Base-by-base conservation (phyloP, 805 yeast genomes). In the Suhomyces emberorum region DNA sequence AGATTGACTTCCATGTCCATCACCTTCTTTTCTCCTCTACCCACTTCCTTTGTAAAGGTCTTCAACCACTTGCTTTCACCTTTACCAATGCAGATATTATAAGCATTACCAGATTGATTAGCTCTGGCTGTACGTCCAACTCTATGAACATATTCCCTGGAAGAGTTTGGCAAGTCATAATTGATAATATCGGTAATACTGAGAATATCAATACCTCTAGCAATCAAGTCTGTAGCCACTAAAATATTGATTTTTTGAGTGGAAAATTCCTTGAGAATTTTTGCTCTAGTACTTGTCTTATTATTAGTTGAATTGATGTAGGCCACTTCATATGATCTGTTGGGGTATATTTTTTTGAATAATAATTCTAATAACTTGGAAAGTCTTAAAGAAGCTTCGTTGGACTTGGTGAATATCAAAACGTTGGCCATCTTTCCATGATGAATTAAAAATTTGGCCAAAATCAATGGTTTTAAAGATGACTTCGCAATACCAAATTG, bases 41-140 rank as follows among this genome's bases (percentile, higher is more conserved):
- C 77, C 26, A 84, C 72, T 28, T 74, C 79, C 30, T 63, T 61
- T 49, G 70, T 70, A 20, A 73, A 49, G 37, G 60, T 71, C 34
- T 67, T 66, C 41, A 72, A 71, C 83, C 86, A 83, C 46, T 72
- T 79, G 34, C 66, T 70, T 49, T 93, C 98, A 35, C 88, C 89
- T 37, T 76, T 77, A 19, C 95, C 95, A 40, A 79, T 70, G n/a
- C 81, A 69, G 17, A 91, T 57, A 31, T 79, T 83, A 55, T 80
- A 75, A 0, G 96, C 95, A 24, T 66, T 63, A 55, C 99, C 99
- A 0, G 47, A 35, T 23, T 79, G 76, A 34, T 83, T 81, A 2
- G 98, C 99, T 63, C 99, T 79, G 2, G 98, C 97, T 0, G 98
- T 89, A 67, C 99, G 81, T 27, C 99, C 99, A 26, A 88, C 88